Percentiles rank a stretch among this genome's conserved stretches.
Evolutionary conservation across 805 yeast genomes (phyloP).

Genomic region (Maudiozyma saulgeensis): DNA sequence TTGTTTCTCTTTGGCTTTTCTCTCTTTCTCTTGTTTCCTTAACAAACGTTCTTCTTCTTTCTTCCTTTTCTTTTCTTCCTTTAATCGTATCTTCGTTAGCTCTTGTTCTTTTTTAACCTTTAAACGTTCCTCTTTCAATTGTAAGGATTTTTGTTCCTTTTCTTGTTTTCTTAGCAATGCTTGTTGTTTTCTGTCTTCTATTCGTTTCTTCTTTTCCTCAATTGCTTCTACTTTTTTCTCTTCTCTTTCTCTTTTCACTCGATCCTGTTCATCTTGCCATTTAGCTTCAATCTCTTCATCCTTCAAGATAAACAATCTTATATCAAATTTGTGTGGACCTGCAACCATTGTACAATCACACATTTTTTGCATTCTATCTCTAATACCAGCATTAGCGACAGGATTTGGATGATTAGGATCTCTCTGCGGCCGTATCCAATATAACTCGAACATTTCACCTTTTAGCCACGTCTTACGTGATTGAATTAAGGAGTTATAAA

Average conservation of each 20-base stretch:
- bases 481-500: constrained; percentile 59
- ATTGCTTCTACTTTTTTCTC: constrained; percentile 29
- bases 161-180: constrained; percentile 19
- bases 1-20: not conserved
- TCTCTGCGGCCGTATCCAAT: constrained; percentile 58
- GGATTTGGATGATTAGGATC: not conserved
- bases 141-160: constrained; percentile 12
- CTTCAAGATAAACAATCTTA: constrained; percentile 71
- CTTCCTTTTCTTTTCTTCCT: constrained; percentile 15
- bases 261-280: constrained; percentile 34
- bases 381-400: constrained; percentile 8
- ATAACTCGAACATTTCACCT: constrained; percentile 61
- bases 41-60: constrained; percentile 13
- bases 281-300: constrained; percentile 59
- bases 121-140: constrained; percentile 16
- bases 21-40: constrained; percentile 5
- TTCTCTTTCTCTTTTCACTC: constrained; percentile 29
- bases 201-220: constrained; percentile 23
- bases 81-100: constrained; percentile 10
- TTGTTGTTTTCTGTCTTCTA: constrained; percentile 21
- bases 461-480: constrained; percentile 64
- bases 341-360: constrained; percentile 62
- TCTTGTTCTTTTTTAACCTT: constrained; percentile 17
- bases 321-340: constrained; percentile 79
- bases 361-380: constrained; percentile 83